These are phyloP conservation scores for Hypoxylon perforatum DNA, from an alignment of 495 filamentous ascomycete genomes.

Conservation along the genomic window DNA sequence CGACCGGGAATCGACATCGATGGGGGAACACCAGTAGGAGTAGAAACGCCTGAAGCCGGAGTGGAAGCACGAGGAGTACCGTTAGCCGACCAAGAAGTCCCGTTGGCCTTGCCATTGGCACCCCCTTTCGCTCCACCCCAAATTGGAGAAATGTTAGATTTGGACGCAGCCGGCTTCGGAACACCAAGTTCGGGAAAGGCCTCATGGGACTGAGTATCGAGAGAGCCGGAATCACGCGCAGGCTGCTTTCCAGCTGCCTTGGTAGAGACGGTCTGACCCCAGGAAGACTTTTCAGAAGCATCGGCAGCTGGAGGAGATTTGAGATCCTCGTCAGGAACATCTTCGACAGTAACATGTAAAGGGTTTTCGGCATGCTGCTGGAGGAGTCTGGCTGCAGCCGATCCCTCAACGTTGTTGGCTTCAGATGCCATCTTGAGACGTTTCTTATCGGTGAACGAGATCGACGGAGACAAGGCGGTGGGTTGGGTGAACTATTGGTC, in stretches of 20 bases:
- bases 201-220: constrained; percentile 89
- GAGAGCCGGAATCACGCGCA: constrained; percentile 56
- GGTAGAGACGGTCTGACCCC: constrained; percentile 58
- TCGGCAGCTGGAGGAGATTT: constrained; percentile 49
- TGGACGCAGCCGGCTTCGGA: constrained; percentile 64
- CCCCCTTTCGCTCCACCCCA: constrained; percentile 60
- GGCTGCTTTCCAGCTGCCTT: constrained; percentile 74
- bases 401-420: constrained; percentile 51
- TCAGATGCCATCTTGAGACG: constrained; percentile 49
- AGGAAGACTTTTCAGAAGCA: constrained; percentile 49
- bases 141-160: constrained; percentile 66
- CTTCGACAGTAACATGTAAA: constrained; percentile 80
- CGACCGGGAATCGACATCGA: constrained; percentile 79
- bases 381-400: constrained; percentile 79
- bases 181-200: constrained; percentile 88
- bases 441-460: constrained; percentile 13
- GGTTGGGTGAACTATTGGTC: constrained; percentile 5
- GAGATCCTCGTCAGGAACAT: constrained; percentile 83
- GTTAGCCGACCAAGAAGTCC: constrained; percentile 60
- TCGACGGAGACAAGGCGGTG: constrained; percentile 7
- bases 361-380: constrained; percentile 77
- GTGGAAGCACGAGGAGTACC: constrained; percentile 66
- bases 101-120: constrained; percentile 70
- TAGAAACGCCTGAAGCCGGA: constrained; percentile 66
- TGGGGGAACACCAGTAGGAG: constrained; percentile 67